Evolutionary conservation across 208 protist genomes (phyloP).

Genomic region (Leptomonas seymouri): DNA sequence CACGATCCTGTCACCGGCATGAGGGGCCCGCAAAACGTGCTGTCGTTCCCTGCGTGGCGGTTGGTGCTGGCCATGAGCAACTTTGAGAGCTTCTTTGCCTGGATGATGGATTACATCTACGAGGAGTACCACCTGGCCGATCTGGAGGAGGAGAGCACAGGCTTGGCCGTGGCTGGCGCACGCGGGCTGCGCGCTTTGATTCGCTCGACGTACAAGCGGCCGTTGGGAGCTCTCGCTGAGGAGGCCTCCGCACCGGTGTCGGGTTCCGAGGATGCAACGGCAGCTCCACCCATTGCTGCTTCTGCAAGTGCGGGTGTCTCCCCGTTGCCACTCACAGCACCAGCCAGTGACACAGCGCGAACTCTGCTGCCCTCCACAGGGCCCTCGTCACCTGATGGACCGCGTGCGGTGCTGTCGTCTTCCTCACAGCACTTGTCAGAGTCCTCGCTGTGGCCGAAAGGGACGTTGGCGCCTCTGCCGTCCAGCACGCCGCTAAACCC

Average conservation of each 20-base stretch:
- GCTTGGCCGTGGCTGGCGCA: conserved; percentile 59
- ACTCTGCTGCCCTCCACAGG: neutral
- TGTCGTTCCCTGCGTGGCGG: conserved; percentile 83
- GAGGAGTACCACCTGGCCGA: conserved; percentile 74
- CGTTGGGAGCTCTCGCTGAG: neutral
- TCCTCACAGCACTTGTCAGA: neutral
- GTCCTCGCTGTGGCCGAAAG: neutral
- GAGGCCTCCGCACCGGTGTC: neutral
- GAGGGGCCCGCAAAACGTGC: conserved; percentile 39
- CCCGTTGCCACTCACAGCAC: too few relatives aligned
- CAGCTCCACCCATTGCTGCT: neutral
- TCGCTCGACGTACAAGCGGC: conserved; percentile 50
- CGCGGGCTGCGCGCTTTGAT: conserved; percentile 75
- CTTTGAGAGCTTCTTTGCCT: conserved; percentile 80
- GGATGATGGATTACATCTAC: conserved; percentile 86
- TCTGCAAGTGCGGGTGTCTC: neutral
- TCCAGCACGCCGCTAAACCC: neutral
- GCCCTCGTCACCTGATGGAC: neutral
- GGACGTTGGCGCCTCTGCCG: conserved; percentile 6
- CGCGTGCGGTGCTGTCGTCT: neutral
- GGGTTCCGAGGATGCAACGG: neutral
- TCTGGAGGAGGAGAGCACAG: conserved; percentile 15
- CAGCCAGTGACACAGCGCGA: neutral
- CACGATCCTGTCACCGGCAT: neutral
- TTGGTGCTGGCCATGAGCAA: conserved; percentile 76